A percentile compares a stretch with the other conserved stretches of the same genome.
These are phyloP conservation scores for Eucalyptus decipiens DNA, from an alignment of 345 rosid genomes.

Conservation along the genomic window DNA sequence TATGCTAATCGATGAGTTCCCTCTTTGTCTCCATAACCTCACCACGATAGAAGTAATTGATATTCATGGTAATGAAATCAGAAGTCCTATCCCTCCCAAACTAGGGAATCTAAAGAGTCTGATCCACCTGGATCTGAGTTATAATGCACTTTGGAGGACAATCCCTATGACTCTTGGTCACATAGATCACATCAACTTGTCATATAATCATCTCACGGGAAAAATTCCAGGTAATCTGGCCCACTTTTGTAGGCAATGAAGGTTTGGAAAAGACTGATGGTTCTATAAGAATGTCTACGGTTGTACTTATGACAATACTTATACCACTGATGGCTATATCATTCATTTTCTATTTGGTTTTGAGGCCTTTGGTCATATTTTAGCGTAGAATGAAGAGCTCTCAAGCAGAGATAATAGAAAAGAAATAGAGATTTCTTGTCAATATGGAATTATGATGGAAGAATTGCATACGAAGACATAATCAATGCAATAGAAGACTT, in stretches of 20 bases:
- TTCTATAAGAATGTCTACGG: not conserved
- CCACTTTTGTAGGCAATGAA: not conserved
- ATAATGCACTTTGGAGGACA: not conserved
- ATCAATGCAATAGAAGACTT: slow-evolving; percentile 2
- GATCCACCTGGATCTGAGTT: not conserved
- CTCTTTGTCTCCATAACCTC: not conserved
- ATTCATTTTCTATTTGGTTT: not conserved
- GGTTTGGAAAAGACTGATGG: not conserved
- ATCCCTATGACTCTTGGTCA: not conserved
- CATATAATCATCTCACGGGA: not conserved
- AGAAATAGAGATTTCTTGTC: not conserved
- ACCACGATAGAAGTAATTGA: not conserved
- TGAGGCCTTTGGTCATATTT: not conserved
- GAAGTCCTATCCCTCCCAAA: not conserved
- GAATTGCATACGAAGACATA: slow-evolving; percentile 1
- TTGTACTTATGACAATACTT: not conserved
- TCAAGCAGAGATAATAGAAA: not conserved
- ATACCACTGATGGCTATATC: not conserved
- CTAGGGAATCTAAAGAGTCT: not conserved
- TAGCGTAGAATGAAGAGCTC: not conserved
- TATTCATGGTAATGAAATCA: not conserved
- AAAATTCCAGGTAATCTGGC: not conserved
- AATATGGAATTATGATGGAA: slow-evolving; percentile 7
- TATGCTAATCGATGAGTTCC: not conserved
- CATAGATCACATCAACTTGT: not conserved